Percentiles rank a stretch among this genome's conserved stretches.
phyloP scores from a whole-genome alignment of 2,329 filamentous ascomycete genomes.

The Nemania bipapillata region DNA sequence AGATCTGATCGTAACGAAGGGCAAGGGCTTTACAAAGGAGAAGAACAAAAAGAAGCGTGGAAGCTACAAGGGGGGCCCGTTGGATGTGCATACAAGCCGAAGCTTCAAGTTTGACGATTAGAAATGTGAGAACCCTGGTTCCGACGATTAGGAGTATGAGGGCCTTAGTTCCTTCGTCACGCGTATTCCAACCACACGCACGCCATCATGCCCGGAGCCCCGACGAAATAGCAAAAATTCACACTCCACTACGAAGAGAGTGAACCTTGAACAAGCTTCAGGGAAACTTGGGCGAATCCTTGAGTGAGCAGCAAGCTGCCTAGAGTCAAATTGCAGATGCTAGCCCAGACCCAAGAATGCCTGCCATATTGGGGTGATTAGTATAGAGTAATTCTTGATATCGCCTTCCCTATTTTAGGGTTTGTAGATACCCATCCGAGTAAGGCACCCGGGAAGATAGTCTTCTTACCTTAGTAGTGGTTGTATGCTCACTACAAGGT shows the following conservation, averaged over 20 bases:
- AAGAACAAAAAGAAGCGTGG: slow-evolving; percentile 99
- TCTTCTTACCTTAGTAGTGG: slow-evolving; percentile 4
- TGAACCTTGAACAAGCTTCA: neutral
- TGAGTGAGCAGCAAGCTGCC: slow-evolving; percentile 16
- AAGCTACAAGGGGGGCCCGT: slow-evolving; percentile 86
- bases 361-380: neutral
- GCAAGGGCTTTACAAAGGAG: slow-evolving; percentile 98
- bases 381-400: neutral
- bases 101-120: slow-evolving; percentile 95
- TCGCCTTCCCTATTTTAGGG: neutral
- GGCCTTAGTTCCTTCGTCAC: slow-evolving; percentile 1
- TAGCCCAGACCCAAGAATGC: neutral
- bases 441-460: slow-evolving; percentile 1
- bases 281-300: slow-evolving; percentile 22
- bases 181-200: neutral
- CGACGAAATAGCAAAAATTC: neutral
- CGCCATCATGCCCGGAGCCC: slow-evolving; percentile 26
- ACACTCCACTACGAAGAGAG: neutral
- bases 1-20: slow-evolving; percentile 88
- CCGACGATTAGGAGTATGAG: slow-evolving; percentile 22
- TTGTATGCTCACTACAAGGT: slow-evolving; percentile 21
- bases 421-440: slow-evolving; percentile 6
- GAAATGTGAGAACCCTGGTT: slow-evolving; percentile 42
- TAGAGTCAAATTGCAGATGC: neutral
- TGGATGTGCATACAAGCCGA: slow-evolving; percentile 84